Evolutionary conservation across 2,329 filamentous ascomycete genomes (phyloP).

Genomic region (Alternaria sp.): DNA sequence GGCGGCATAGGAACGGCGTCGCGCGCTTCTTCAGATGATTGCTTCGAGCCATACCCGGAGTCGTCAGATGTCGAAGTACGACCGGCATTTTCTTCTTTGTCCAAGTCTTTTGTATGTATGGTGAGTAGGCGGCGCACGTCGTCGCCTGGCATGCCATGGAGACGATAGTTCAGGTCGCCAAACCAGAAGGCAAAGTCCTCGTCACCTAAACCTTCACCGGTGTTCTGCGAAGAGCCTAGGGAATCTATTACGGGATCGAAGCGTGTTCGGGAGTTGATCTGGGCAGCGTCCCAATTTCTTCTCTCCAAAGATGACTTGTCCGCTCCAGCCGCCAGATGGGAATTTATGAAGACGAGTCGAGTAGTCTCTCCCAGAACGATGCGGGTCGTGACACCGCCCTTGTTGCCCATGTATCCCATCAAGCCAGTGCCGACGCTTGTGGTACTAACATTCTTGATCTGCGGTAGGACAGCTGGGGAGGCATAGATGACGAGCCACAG

Average conservation of each 20-base stretch:
- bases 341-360: conserved; percentile 86
- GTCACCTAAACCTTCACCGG: conserved; percentile 77
- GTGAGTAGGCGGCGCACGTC: conserved; percentile 86
- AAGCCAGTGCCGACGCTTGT: conserved; percentile 86
- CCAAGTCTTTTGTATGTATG: conserved; percentile 80
- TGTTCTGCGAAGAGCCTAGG: conserved; percentile 64
- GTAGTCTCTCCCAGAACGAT: conserved; percentile 90
- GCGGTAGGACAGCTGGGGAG: conserved; percentile 74
- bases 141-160: conserved; percentile 85
- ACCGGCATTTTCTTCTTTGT: conserved; percentile 12
- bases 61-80: conserved; percentile 26
- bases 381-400: conserved; percentile 83
- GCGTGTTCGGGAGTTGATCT: conserved; percentile 76
- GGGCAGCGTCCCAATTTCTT: conserved; percentile 86
- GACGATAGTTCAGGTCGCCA: conserved; percentile 92
- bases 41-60: conserved; percentile 25
- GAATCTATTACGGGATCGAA: conserved; percentile 76
- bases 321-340: conserved; percentile 85
- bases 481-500: conserved; percentile 85
- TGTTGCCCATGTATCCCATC: conserved; percentile 94
- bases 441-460: conserved; percentile 81
- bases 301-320: conserved; percentile 80
- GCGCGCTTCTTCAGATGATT: conserved; percentile 18
- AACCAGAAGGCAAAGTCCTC: conserved; percentile 97
- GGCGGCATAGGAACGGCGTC: conserved; percentile 47